Conservation (phyloP, 257 asterid genomes). For the Salvia hispanica region DNA sequence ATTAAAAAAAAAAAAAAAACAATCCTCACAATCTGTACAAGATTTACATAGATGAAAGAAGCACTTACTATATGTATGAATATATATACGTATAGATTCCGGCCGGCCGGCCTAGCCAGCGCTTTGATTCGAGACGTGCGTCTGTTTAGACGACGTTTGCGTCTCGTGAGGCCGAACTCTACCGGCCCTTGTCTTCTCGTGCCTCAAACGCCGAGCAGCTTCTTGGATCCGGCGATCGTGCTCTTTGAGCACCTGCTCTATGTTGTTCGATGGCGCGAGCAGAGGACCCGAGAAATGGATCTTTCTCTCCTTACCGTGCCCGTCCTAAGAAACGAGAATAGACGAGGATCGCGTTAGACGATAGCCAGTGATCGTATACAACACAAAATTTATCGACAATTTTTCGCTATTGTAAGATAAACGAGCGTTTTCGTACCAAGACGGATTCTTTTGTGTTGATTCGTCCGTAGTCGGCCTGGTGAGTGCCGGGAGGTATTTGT, state of each 20-base stretch:
- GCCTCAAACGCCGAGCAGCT: constrained; percentile 73
- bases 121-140: constrained; percentile 29
- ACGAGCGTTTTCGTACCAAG: constrained; percentile 33
- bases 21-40: constrained; percentile 29
- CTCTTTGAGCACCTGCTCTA: constrained; percentile 85
- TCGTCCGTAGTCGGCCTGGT: constrained; percentile 45
- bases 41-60: constrained; percentile 13
- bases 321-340: constrained; percentile 34
- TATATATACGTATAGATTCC: constrained; percentile 11
- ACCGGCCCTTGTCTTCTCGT: constrained; percentile 52
- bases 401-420: too few species aligned
- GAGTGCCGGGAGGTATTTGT: constrained; percentile 45
- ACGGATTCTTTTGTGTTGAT: constrained; percentile 42
- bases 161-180: constrained; percentile 43
- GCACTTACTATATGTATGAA: not conserved
- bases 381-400: not conserved
- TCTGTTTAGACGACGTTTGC: constrained; percentile 21
- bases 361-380: not conserved
- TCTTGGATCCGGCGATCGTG: constrained; percentile 84
- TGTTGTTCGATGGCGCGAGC: constrained; percentile 59
- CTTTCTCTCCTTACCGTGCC: constrained; percentile 47
- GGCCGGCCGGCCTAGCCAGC: constrained; percentile 23
- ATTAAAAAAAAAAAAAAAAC: constrained; percentile 7
- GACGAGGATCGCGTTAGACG: constrained; percentile 1
- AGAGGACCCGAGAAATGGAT: constrained; percentile 80